Conservation (phyloP, 2,329 filamentous ascomycete genomes). For the Pyrenochaeta sp. region DNA sequence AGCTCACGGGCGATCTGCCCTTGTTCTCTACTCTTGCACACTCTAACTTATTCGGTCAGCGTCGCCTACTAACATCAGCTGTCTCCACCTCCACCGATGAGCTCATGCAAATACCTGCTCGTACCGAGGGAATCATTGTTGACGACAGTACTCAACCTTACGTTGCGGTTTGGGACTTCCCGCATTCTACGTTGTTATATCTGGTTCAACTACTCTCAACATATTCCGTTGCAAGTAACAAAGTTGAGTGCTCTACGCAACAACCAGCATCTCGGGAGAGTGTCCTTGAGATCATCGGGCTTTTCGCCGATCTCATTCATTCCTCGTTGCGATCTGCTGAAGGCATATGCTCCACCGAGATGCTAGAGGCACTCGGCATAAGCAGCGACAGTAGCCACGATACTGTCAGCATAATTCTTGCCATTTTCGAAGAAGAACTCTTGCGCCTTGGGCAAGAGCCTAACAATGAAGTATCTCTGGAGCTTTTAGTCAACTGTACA, state of each 20-base stretch:
- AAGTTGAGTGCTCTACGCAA: conserved; percentile 55
- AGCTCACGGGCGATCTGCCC: conserved; percentile 68
- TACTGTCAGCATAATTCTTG: conserved; percentile 80
- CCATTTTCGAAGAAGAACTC: conserved; percentile 78
- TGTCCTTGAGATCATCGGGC: conserved; percentile 74
- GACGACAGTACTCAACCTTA: conserved; percentile 75
- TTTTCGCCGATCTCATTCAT: conserved; percentile 74
- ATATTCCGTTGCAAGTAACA: conserved; percentile 64
- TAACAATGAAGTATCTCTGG: conserved; percentile 67
- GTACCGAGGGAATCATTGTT: conserved; percentile 75
- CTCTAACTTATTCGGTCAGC: conserved; percentile 29
- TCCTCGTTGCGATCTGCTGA: conserved; percentile 42
- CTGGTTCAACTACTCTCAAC: conserved; percentile 79
- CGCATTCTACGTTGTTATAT: conserved; percentile 80
- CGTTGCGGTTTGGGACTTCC: conserved; percentile 75
- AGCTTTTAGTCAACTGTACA: conserved; percentile 76
- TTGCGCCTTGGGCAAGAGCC: conserved; percentile 59
- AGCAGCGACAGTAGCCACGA: conserved; percentile 66
- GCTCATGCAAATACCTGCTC: conserved; percentile 68
- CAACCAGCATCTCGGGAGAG: conserved; percentile 64
- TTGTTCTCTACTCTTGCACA: conserved; percentile 60
- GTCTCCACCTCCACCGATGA: conserved; percentile 28
- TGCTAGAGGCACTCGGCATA: conserved; percentile 40
- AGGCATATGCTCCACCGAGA: conserved; percentile 35
- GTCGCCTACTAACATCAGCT: conserved; percentile 29